Conservation (phyloP, 805 yeast species). For the Lachancea waltii region DNA sequence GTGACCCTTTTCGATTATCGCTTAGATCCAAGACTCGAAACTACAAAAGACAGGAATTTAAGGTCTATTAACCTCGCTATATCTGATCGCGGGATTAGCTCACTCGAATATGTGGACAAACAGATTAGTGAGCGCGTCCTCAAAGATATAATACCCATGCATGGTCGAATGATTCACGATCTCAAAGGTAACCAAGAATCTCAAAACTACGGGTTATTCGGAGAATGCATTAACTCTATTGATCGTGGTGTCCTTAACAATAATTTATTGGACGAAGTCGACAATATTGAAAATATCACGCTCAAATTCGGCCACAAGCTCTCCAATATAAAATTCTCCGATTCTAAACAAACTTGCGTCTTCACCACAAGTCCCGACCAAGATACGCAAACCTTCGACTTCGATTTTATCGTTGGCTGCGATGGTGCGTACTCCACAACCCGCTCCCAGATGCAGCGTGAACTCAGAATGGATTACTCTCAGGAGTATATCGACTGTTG, state of each 20-base stretch:
- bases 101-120: constrained; percentile 56
- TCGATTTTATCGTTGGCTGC: constrained; percentile 69
- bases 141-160: constrained; percentile 69
- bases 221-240: constrained; percentile 80
- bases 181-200: constrained; percentile 52
- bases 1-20: constrained; percentile 72
- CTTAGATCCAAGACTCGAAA: constrained; percentile 50
- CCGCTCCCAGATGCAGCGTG: constrained; percentile 60
- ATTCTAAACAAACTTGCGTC: constrained; percentile 20
- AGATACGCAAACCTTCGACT: constrained; percentile 18
- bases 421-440: constrained; percentile 81
- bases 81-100: constrained; percentile 74
- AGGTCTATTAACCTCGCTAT: constrained; percentile 83
- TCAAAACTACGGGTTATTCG: constrained; percentile 73
- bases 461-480: constrained; percentile 57
- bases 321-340: constrained; percentile 34
- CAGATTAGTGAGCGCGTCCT: constrained; percentile 51
- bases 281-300: constrained; percentile 38
- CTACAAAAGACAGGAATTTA: constrained; percentile 35
- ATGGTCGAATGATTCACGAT: constrained; percentile 86
- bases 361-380: constrained; percentile 14
- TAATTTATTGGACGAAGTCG: constrained; percentile 57
- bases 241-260: constrained; percentile 68
- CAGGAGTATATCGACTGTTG: constrained; percentile 82
- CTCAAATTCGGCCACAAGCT: constrained; percentile 55